Evolutionary conservation across 768 basidiomycete species (phyloP), one percentile per base, ranked within the genome.

Genomic region (Mycena chlorophos): DNA sequence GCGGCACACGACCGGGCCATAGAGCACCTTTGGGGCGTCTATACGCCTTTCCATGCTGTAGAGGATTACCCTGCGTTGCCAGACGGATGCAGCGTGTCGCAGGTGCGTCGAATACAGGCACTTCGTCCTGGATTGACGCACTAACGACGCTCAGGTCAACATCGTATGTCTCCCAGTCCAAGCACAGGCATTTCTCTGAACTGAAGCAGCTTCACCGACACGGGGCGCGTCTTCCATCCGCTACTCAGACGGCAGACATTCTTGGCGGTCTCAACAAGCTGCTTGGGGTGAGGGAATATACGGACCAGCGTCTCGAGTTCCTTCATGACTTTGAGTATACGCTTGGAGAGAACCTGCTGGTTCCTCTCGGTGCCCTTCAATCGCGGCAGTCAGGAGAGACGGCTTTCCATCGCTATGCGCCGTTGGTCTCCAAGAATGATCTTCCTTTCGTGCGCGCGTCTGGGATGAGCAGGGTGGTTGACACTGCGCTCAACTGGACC

Each of bases 171-270:
- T 12, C 20, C 50, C 20, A 49, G 25, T 8, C 40, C 19, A 26
- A 28, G 43, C 31, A 26, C 4, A 31, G 10, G 5, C n/a, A 13
- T 45, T n/a, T 47, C 27, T 8, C 46, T 25, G 20, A 19, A 19
- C 16, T 16, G 45, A 29, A 52, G 1, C 48, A 91, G 89, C 73
- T 94, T 13, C 87, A 92, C 69, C 78, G 91, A 4, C 91, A 94
- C 64, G 91, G 90, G 2, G 83, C 89, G 2, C 82, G 91, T 27
- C 91, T 78, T 60, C 91, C 91, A 0, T 90, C 90, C 0, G 60
- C 65, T 0, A 73, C 74, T 2, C 76, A 80, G 16, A 67, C 76
- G 0, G 63, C 62, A 16, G 55, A 58, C 29, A 88, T 88, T 6
- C 55, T 68, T n/a, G 54, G 65, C 1, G 77, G 85, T 0, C 63